phyloP scores from a whole-genome alignment of 306 rosid species.

The Sicyos baderoa region DNA sequence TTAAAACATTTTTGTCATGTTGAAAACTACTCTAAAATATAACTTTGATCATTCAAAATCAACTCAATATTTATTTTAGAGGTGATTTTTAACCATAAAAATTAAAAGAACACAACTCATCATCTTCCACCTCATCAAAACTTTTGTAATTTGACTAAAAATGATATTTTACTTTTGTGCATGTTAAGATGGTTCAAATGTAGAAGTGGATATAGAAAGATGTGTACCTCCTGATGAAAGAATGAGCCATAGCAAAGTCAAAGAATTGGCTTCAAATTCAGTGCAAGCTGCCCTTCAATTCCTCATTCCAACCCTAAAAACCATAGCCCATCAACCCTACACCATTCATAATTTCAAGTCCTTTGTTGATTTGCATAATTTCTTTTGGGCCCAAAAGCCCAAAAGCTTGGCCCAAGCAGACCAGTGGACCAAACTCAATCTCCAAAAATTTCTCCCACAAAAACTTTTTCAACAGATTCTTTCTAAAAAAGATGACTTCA shows the following conservation, averaged over 20 bases:
- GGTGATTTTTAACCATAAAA: no score
- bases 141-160: neutral
- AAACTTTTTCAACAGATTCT: conserved; percentile 31
- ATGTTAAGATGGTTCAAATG: conserved; percentile 31
- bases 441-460: conserved; percentile 35
- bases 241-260: conserved; percentile 38
- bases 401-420: conserved; percentile 22
- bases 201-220: conserved; percentile 28
- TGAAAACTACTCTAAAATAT: no score
- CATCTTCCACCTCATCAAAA: neutral
- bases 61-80: no score
- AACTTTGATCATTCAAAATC: no score
- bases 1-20: no score
- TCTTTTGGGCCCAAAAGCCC: conserved; percentile 33
- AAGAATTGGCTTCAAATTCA: conserved; percentile 39
- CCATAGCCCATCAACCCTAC: conserved; percentile 17
- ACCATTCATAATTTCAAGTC: conserved; percentile 25
- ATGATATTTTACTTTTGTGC: neutral
- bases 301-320: conserved; percentile 25
- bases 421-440: conserved; percentile 33
- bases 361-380: conserved; percentile 35
- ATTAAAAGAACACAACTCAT: neutral
- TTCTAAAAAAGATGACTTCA: conserved; percentile 25
- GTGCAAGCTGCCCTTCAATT: conserved; percentile 39
- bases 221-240: conserved; percentile 64